phyloP scores from a whole-genome alignment of 2,329 filamentous ascomycete species.

The Exophiala phaeomuriformis region DNA sequence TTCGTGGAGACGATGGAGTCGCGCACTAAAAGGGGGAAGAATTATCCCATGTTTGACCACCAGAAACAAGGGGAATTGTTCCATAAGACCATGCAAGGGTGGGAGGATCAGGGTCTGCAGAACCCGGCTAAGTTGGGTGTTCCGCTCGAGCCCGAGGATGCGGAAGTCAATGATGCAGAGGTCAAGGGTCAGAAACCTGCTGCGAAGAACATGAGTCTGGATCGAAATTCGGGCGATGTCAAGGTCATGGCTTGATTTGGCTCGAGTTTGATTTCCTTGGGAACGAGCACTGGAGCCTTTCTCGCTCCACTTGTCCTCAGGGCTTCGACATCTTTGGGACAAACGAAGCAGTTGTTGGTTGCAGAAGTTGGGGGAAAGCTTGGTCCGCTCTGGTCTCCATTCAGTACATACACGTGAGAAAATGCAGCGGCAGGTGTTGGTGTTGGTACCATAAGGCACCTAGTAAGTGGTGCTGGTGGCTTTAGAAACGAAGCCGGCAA shows the following conservation, averaged over 20 bases:
- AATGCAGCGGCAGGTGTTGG: too few species aligned
- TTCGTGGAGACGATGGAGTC: conserved; percentile 39
- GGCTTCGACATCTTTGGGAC: too few species aligned
- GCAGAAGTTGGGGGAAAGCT: too few species aligned
- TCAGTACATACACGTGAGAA: too few species aligned
- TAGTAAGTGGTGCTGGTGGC: too few species aligned
- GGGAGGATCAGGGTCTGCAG: conserved; percentile 37
- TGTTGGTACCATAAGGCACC: too few species aligned
- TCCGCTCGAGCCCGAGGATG: not conserved
- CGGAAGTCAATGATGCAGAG: not conserved
- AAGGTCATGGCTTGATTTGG: not conserved
- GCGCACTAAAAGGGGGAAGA: conserved; percentile 36
- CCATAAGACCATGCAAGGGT: conserved; percentile 35
- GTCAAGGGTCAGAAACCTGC: conserved; percentile 5
- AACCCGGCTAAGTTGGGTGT: not conserved
- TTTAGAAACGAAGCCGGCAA: too few species aligned
- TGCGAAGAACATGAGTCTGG: conserved; percentile 4
- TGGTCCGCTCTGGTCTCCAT: too few species aligned
- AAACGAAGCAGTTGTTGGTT: too few species aligned
- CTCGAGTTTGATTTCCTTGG: not conserved
- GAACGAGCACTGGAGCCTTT: too few species aligned
- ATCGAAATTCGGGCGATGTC: not conserved
- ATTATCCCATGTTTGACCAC: conserved; percentile 31
- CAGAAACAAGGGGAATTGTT: conserved; percentile 36
- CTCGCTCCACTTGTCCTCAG: too few species aligned